These are phyloP conservation scores for Backusella parvicylindrica DNA, from an alignment of 192 early-diverging fungal species.

Conservation along the genomic window DNA sequence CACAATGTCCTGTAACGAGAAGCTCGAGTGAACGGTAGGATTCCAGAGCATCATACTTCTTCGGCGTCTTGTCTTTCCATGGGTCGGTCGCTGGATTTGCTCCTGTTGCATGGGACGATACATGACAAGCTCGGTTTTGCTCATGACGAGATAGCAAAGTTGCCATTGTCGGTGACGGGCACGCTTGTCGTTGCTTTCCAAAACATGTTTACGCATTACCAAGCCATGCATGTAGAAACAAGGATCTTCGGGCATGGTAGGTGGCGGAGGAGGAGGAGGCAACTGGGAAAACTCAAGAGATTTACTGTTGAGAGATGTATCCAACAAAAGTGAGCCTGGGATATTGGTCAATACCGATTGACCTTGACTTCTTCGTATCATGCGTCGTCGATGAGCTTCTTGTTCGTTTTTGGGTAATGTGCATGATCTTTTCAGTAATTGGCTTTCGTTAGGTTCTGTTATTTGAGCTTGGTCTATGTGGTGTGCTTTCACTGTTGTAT, in stretches of 20 bases:
- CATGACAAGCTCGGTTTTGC: neutral
- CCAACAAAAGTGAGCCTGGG: neutral
- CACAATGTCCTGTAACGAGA: neutral
- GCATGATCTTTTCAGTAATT: neutral
- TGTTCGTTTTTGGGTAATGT: neutral
- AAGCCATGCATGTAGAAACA: neutral
- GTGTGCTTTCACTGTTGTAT: slow-evolving; percentile 1
- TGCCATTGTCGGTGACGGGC: slow-evolving; percentile 10
- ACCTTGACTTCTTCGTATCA: neutral
- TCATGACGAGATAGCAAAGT: slow-evolving; percentile 5
- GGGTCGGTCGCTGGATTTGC: neutral
- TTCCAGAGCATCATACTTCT: slow-evolving; percentile 10
- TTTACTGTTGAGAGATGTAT: neutral
- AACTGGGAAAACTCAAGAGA: neutral
- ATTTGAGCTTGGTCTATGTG: slow-evolving; percentile 1
- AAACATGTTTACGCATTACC: slow-evolving; percentile 10
- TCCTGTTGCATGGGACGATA: slow-evolving; percentile 4
- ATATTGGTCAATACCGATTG: neutral
- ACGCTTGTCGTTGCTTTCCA: slow-evolving; percentile 6
- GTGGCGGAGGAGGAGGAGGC: neutral
- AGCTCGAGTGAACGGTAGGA: neutral
- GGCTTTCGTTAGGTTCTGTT: neutral
- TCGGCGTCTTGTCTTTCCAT: neutral
- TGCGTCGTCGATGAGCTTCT: neutral
- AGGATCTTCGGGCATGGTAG: neutral